Percentiles rank a stretch among this genome's conserved stretches.
These are phyloP conservation scores for Gamsiella multidivaricata DNA, from an alignment of 192 early-diverging fungal genomes.

Conservation along the genomic window DNA sequence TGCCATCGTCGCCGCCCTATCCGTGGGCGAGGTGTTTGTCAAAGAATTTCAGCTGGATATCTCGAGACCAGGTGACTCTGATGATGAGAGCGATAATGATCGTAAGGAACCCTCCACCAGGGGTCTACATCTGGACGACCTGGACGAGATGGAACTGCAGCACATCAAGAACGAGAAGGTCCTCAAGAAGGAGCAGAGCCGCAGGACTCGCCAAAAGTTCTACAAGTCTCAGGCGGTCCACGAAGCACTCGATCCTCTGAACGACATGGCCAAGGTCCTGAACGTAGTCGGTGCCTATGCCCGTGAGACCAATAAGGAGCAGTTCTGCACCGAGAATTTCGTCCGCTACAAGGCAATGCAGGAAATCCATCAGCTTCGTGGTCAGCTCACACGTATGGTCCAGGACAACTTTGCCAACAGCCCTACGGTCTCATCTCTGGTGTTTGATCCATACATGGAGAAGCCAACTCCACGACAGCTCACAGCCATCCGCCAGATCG, in stretches of 20 bases:
- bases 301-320: conserved; percentile 69
- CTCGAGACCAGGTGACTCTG: conserved; percentile 66
- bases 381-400: conserved; percentile 79
- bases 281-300: conserved; percentile 92
- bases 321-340: conserved; percentile 86
- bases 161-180: conserved; percentile 69
- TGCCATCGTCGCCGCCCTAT: conserved; percentile 90
- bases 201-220: conserved; percentile 71
- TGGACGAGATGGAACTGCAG: conserved; percentile 63
- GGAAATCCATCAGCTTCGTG: conserved; percentile 82
- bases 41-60: conserved; percentile 74
- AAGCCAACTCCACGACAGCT: conserved; percentile 67
- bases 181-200: conserved; percentile 68
- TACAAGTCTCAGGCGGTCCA: conserved; percentile 79
- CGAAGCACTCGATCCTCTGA: conserved; percentile 79
- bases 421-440: conserved; percentile 28
- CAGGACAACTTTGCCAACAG: conserved; percentile 67
- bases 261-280: conserved; percentile 89
- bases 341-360: conserved; percentile 78
- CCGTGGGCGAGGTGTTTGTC: conserved; percentile 95
- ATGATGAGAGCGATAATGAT: conserved; percentile 61
- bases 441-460: conserved; percentile 52
- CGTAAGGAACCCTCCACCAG: conserved; percentile 54
- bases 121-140: conserved; percentile 24
- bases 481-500: conserved; percentile 84